Evolutionary conservation across 2,329 filamentous ascomycete genomes (phyloP).

Genomic region (Talaromyces islandicus): DNA sequence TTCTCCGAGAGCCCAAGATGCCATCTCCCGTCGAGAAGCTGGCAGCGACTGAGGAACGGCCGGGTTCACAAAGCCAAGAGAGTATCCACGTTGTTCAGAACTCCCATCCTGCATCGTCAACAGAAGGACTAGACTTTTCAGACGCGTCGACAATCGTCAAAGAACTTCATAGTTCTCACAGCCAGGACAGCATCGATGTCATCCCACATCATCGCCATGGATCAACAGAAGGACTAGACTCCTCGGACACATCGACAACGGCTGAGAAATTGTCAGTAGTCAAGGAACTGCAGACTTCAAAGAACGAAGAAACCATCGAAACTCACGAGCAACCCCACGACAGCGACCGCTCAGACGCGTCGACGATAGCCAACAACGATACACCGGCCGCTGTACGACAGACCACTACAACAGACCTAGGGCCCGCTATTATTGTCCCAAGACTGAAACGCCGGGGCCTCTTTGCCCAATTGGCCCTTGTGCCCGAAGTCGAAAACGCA

Average conservation of each 20-base stretch:
- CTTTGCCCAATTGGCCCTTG: slow-evolving; percentile 61
- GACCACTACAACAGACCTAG: slow-evolving; percentile 20
- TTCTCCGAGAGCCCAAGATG: not conserved
- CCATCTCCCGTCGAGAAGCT: not conserved
- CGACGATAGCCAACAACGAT: slow-evolving; percentile 2
- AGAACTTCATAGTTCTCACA: not conserved
- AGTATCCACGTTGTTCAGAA: not conserved
- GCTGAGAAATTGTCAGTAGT: not conserved
- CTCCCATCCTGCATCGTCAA: not conserved
- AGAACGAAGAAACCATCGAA: not conserved
- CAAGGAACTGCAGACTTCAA: not conserved
- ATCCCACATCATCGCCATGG: not conserved
- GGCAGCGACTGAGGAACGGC: not conserved
- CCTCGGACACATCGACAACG: not conserved
- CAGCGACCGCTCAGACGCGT: slow-evolving; percentile 5
- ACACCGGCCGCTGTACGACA: slow-evolving; percentile 9
- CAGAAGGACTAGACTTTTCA: not conserved
- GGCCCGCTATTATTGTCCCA: slow-evolving; percentile 43
- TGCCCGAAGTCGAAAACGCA: slow-evolving; percentile 74
- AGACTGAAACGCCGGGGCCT: slow-evolving; percentile 61
- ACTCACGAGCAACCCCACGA: not conserved
- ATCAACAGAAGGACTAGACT: not conserved
- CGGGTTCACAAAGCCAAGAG: not conserved
- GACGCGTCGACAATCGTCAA: not conserved
- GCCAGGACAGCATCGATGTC: not conserved